Evolutionary conservation across 108 stramenopile genomes (phyloP).

Genomic region (Craspedostauros australis): DNA sequence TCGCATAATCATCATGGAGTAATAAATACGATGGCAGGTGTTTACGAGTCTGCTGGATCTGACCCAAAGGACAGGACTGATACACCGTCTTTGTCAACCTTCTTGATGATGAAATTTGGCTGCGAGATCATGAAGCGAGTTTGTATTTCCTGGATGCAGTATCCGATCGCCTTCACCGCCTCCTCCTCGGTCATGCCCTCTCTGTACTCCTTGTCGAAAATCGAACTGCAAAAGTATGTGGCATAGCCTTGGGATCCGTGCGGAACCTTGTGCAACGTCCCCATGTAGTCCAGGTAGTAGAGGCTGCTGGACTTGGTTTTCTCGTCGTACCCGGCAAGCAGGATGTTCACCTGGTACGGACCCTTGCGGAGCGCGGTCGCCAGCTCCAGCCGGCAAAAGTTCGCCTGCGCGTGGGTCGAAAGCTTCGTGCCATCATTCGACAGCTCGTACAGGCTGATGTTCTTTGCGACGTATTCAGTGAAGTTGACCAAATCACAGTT

Average conservation of each 20-base stretch:
- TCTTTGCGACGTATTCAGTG: constrained; percentile 92
- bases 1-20: no score
- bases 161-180: constrained; percentile 72
- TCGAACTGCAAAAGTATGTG: constrained; percentile 88
- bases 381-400: constrained; percentile 91
- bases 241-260: constrained; percentile 91
- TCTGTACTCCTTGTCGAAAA: constrained; percentile 91
- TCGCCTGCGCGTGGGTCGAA: constrained; percentile 89
- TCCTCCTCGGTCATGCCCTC: constrained; percentile 78
- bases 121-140: constrained; percentile 88
- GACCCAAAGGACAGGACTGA: constrained; percentile 62
- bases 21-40: no score
- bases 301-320: constrained; percentile 53
- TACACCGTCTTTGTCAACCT: constrained; percentile 87
- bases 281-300: constrained; percentile 94
- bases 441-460: constrained; percentile 90
- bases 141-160: constrained; percentile 90
- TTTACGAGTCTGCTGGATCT: constrained; percentile 72
- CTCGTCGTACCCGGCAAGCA: constrained; percentile 90
- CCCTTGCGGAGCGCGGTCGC: constrained; percentile 92
- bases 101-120: constrained; percentile 94
- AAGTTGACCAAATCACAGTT: constrained; percentile 88
- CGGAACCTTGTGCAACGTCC: constrained; percentile 72
- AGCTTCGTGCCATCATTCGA: constrained; percentile 86
- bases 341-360: constrained; percentile 94